Conservation (phyloP, 2,329 filamentous ascomycete species). For the Aspergillus brunneoviolaceus region DNA sequence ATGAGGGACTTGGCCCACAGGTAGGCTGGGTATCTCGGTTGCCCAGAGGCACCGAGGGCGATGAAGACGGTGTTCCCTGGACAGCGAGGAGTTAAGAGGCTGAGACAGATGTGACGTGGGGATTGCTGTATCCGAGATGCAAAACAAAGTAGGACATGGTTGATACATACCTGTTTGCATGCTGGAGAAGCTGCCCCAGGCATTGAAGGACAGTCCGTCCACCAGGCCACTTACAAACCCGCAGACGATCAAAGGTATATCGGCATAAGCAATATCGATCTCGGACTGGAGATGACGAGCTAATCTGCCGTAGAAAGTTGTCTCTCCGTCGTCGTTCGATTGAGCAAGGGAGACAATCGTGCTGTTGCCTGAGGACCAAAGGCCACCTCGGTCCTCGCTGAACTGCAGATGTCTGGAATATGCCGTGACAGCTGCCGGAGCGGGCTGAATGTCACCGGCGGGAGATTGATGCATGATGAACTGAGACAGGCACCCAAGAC, state of each 20-base stretch:
- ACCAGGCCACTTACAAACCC: slow-evolving; percentile 42
- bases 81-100: background rate
- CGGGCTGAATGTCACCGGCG: slow-evolving; percentile 8
- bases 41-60: slow-evolving; percentile 42
- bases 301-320: slow-evolving; percentile 15
- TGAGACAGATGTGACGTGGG: background rate
- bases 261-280: slow-evolving; percentile 27
- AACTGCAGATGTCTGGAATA: slow-evolving; percentile 12
- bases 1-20: slow-evolving; percentile 46
- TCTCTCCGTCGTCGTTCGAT: slow-evolving; percentile 11
- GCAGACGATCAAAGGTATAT: slow-evolving; percentile 35
- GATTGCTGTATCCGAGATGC: background rate
- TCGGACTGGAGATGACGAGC: slow-evolving; percentile 22
- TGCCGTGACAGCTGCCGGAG: slow-evolving; percentile 12
- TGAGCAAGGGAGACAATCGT: slow-evolving; percentile 25
- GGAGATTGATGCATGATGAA: slow-evolving; percentile 14
- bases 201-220: slow-evolving; percentile 43
- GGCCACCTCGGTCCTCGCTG: slow-evolving; percentile 19
- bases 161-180: slow-evolving; percentile 43
- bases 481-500: background rate
- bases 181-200: slow-evolving; percentile 44
- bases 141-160: background rate
- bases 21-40: slow-evolving; percentile 40
- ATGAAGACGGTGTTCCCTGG: slow-evolving; percentile 47
- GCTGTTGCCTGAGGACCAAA: slow-evolving; percentile 25